These are phyloP conservation scores for Oryza glumipatula DNA, from an alignment of 176 grass and related monocot genomes.

Conservation along the genomic window DNA sequence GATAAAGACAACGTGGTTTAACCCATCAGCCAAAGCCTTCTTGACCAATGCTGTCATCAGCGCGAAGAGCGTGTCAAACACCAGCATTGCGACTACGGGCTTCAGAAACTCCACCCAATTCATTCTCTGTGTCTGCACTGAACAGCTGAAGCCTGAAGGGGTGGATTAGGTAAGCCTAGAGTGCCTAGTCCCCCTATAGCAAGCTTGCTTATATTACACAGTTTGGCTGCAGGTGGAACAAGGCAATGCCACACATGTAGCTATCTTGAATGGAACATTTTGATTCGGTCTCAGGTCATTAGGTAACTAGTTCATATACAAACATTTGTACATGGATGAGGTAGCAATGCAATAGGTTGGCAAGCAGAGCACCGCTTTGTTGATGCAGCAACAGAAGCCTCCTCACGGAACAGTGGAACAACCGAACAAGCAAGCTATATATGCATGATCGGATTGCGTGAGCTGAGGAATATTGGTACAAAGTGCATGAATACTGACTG, in stretches of 20 bases:
- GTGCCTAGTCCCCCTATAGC: neutral
- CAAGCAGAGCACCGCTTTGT: too few relatives aligned
- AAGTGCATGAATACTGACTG: slow-evolving; percentile 22
- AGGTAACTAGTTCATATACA: neutral
- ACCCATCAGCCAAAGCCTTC: slow-evolving; percentile 55
- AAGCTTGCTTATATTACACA: neutral
- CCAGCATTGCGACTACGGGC: slow-evolving; percentile 50
- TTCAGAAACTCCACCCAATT: slow-evolving; percentile 36
- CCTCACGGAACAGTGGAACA: neutral
- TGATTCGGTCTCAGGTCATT: neutral
- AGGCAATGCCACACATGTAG: neutral
- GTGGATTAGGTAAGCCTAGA: neutral
- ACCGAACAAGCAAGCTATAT: neutral
- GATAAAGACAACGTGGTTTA: slow-evolving; percentile 54
- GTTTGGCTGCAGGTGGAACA: neutral
- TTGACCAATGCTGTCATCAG: slow-evolving; percentile 64
- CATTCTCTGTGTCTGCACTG: neutral
- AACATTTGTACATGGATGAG: too few relatives aligned
- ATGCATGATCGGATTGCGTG: neutral
- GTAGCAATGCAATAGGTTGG: too few relatives aligned
- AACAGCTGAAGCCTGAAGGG: neutral
- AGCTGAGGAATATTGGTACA: slow-evolving; percentile 32
- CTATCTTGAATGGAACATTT: neutral
- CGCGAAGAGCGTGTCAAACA: slow-evolving; percentile 32
- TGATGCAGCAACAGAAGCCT: neutral